Evolutionary conservation across 257 asterid genomes (phyloP).

Genomic region (Nicotiana otophora): DNA sequence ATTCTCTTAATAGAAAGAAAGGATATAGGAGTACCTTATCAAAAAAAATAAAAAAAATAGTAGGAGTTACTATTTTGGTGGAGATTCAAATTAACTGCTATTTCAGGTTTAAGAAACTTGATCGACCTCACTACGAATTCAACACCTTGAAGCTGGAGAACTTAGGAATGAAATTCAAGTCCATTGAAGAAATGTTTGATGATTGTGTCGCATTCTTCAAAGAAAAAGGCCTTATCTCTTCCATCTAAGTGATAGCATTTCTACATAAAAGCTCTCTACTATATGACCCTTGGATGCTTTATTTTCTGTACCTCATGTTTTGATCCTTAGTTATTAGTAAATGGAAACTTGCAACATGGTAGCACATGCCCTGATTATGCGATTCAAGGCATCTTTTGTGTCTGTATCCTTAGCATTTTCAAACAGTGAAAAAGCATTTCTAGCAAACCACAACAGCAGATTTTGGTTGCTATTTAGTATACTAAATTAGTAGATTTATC

Average conservation of each 20-base stretch:
- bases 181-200: conserved; percentile 75
- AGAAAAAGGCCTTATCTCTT: conserved; percentile 49
- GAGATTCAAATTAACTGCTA: not conserved
- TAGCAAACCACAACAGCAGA: conserved; percentile 17
- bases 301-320: not conserved
- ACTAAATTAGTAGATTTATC: no score
- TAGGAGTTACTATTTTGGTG: not conserved
- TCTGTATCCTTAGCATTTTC: conserved; percentile 75
- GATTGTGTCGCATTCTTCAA: conserved; percentile 56
- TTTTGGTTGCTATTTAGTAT: no score
- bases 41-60: not conserved
- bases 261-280: not conserved
- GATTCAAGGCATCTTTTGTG: conserved; percentile 70
- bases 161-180: conserved; percentile 59
- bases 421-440: conserved; percentile 65
- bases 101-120: conserved; percentile 56
- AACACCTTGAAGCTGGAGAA: conserved; percentile 43
- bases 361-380: conserved; percentile 77
- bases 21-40: no score
- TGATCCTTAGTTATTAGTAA: not conserved
- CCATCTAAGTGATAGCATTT: not conserved
- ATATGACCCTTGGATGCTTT: not conserved
- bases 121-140: conserved; percentile 57
- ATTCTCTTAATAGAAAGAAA: no score
- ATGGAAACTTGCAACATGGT: conserved; percentile 47